A percentile compares a stretch with the other conserved stretches of the same genome.
Conservation (phyloP, 768 basidiomycete genomes). For the Pleurotus sapidus region DNA sequence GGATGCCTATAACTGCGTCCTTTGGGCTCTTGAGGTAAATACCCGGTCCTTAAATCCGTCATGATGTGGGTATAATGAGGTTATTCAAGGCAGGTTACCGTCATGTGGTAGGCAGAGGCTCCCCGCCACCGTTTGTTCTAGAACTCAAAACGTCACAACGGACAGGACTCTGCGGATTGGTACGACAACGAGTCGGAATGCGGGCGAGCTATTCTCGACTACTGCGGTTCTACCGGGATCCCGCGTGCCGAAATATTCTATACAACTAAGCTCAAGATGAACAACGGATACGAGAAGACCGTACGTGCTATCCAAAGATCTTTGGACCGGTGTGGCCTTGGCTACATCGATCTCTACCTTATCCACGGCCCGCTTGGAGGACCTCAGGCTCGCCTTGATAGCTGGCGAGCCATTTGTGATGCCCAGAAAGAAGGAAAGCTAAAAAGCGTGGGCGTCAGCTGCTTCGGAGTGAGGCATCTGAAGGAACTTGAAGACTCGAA, state of each 20-base stretch:
- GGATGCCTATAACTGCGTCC: slow-evolving; percentile 35
- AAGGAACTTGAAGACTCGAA: slow-evolving; percentile 44
- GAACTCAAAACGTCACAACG: too few relatives aligned
- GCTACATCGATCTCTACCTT: slow-evolving; percentile 69
- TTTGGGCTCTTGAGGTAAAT: slow-evolving; percentile 59
- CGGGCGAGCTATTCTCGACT: slow-evolving; percentile 58
- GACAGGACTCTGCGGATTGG: slow-evolving; percentile 47
- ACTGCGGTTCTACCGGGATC: slow-evolving; percentile 41
- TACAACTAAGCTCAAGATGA: slow-evolving; percentile 66
- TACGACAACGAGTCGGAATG: slow-evolving; percentile 68
- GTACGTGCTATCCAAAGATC: slow-evolving; percentile 50
- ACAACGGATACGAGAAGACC: slow-evolving; percentile 48
- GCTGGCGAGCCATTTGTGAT: slow-evolving; percentile 66
- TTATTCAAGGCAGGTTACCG: slow-evolving; percentile 56
- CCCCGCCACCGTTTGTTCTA: too few relatives aligned
- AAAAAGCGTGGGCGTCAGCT: slow-evolving; percentile 64
- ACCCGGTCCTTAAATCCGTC: slow-evolving; percentile 5
- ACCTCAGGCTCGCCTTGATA: slow-evolving; percentile 48
- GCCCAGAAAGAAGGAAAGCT: slow-evolving; percentile 59
- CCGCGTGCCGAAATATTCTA: slow-evolving; percentile 63
- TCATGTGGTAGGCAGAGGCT: slow-evolving; percentile 44
- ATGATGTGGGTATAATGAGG: slow-evolving; percentile 8
- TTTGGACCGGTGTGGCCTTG: slow-evolving; percentile 50
- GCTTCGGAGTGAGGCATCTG: slow-evolving; percentile 58
- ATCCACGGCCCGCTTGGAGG: slow-evolving; percentile 70